Conservation (phyloP, 371 early-diverging fungal species). For the Syncephalastrum monosporum region DNA sequence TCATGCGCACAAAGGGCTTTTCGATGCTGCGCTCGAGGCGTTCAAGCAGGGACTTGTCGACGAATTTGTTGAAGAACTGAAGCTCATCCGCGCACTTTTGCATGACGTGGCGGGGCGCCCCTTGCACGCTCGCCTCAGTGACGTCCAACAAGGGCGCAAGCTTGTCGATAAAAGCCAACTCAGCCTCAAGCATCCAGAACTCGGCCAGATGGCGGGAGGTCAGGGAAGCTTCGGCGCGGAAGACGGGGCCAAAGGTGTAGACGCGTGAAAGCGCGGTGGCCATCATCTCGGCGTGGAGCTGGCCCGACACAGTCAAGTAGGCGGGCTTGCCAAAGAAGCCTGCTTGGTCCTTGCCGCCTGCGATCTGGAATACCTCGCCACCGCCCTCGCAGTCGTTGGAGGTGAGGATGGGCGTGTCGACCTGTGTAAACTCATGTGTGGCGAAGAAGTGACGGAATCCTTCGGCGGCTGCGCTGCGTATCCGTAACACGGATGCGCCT, state of each 20-base stretch:
- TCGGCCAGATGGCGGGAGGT: constrained; percentile 90
- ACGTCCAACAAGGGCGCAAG: constrained; percentile 57
- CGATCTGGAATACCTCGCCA: constrained; percentile 82
- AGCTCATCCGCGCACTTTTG: constrained; percentile 55
- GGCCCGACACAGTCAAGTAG: constrained; percentile 87
- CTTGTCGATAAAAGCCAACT: constrained; percentile 72
- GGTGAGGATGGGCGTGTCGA: constrained; percentile 87
- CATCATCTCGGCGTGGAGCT: constrained; percentile 85
- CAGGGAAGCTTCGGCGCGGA: constrained; percentile 86
- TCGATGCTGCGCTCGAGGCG: constrained; percentile 37
- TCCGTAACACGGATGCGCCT: constrained; percentile 69
- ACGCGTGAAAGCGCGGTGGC: constrained; percentile 78
- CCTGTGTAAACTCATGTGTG: constrained; percentile 69
- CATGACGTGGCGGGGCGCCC: constrained; percentile 50
- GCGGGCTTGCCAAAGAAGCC: constrained; percentile 78
- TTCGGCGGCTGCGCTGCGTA: constrained; percentile 65
- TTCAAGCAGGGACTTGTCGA: constrained; percentile 44
- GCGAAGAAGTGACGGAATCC: constrained; percentile 76
- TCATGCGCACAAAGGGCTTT: constrained; percentile 70
- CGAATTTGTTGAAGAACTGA: constrained; percentile 51
- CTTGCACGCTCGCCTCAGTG: constrained; percentile 54
- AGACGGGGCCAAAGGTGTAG: constrained; percentile 85
- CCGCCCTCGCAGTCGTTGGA: constrained; percentile 93
- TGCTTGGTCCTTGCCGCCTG: constrained; percentile 28
- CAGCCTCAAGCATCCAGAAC: constrained; percentile 96